These are phyloP conservation scores for Gloeophyllum trabeum DNA, from an alignment of 768 basidiomycete genomes.

Conservation along the genomic window DNA sequence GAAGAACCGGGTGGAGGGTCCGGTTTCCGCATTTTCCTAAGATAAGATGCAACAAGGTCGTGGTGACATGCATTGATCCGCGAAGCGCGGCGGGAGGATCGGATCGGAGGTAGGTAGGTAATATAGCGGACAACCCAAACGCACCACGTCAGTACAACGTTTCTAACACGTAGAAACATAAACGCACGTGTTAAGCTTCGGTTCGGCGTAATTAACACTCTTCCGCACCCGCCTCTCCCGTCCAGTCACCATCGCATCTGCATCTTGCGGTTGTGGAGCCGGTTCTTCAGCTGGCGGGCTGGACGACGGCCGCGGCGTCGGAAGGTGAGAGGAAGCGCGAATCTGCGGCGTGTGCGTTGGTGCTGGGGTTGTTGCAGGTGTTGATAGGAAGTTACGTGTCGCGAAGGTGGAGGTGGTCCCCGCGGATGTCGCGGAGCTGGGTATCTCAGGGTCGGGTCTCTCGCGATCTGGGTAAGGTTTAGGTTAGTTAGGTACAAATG, in stretches of 20 bases:
- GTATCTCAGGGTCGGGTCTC: constrained; percentile 23
- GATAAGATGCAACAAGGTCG: constrained; percentile 2
- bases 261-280: constrained; percentile 3
- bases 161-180: background rate
- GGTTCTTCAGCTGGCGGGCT: no score
- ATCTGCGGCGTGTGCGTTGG: constrained; percentile 13
- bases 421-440: constrained; percentile 22
- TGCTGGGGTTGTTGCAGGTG: constrained; percentile 30
- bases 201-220: constrained; percentile 81
- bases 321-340: constrained; percentile 26
- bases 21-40: constrained; percentile 85
- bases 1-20: constrained; percentile 33
- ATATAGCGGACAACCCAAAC: no score
- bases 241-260: constrained; percentile 10
- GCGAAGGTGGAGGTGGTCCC: constrained; percentile 19
- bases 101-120: background rate
- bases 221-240: constrained; percentile 55
- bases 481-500: no score
- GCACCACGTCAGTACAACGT: no score
- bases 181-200: constrained; percentile 78
- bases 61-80: background rate
- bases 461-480: constrained; percentile 22
- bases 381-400: constrained; percentile 28
- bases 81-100: no score
- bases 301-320: constrained; percentile 38